Conservation (phyloP, 331 rosid genomes). For the Phaseolus coccineus region DNA sequence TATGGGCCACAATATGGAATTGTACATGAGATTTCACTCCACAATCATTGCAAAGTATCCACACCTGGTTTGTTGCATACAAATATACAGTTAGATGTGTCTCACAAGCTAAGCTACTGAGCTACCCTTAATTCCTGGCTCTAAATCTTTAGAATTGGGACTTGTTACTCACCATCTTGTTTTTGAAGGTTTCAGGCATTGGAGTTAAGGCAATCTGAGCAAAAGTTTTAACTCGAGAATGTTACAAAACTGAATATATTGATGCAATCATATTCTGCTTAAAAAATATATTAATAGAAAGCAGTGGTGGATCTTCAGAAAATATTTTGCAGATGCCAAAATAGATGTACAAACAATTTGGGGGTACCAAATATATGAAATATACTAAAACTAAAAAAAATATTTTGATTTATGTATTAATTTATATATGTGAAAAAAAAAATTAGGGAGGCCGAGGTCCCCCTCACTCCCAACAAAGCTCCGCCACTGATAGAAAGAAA, state of each 20-base stretch:
- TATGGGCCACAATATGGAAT: conserved; percentile 70
- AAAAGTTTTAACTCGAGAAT: conserved; percentile 24
- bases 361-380: too few relatives aligned
- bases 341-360: too few relatives aligned
- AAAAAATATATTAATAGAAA: neutral
- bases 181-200: conserved; percentile 63
- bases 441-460: too few relatives aligned
- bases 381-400: too few relatives aligned
- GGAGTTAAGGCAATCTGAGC: conserved; percentile 70
- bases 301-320: too few relatives aligned
- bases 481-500: neutral
- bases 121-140: neutral
- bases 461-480: too few relatives aligned
- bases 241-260: conserved; percentile 18
- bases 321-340: too few relatives aligned
- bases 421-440: too few relatives aligned
- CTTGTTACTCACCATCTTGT: conserved; percentile 60
- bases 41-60: conserved; percentile 89
- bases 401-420: too few relatives aligned
- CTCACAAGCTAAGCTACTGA: too few relatives aligned
- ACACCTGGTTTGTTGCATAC: conserved; percentile 52
- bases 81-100: conserved; percentile 13
- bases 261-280: neutral
- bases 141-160: conserved; percentile 1
- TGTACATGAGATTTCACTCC: conserved; percentile 66